These are phyloP conservation scores for Carallia pectinifolia DNA, from an alignment of 345 rosid genomes.

Conservation along the genomic window DNA sequence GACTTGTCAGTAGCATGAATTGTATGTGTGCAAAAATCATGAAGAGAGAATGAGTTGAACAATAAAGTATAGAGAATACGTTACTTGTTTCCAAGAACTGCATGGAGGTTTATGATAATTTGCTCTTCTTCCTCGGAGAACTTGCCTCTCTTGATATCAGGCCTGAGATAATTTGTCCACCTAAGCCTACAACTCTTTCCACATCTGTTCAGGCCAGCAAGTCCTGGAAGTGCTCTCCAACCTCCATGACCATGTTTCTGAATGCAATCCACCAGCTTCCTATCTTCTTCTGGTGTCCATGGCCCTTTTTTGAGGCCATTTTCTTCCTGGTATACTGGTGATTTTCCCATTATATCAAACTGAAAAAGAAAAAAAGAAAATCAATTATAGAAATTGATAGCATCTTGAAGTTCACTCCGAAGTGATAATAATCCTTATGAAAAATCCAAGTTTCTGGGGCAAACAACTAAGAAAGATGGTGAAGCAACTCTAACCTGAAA, in stretches of 20 bases:
- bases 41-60: too few species aligned
- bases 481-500: background rate
- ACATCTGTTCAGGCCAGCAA: conserved; percentile 71
- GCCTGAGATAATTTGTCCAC: conserved; percentile 81
- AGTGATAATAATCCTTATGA: conserved; percentile 12
- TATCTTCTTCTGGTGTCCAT: conserved; percentile 75
- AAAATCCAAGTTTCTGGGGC: background rate
- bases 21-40: too few species aligned
- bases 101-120: conserved; percentile 62
- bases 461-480: background rate
- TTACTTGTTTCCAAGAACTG: conserved; percentile 77
- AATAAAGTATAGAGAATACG: too few species aligned
- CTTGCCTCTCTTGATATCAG: conserved; percentile 74
- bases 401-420: conserved; percentile 3
- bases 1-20: too few species aligned
- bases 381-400: background rate
- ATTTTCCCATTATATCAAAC: conserved; percentile 39
- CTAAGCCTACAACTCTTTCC: conserved; percentile 81
- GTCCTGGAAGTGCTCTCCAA: conserved; percentile 74
- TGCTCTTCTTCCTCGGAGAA: conserved; percentile 74
- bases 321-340: conserved; percentile 39
- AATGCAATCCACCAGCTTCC: conserved; percentile 49
- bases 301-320: conserved; percentile 68
- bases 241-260: conserved; percentile 66
- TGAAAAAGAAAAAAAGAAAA: background rate